These are phyloP conservation scores for Alternaria burnsii DNA, from an alignment of 2,329 filamentous ascomycete species.

Conservation along the genomic window DNA sequence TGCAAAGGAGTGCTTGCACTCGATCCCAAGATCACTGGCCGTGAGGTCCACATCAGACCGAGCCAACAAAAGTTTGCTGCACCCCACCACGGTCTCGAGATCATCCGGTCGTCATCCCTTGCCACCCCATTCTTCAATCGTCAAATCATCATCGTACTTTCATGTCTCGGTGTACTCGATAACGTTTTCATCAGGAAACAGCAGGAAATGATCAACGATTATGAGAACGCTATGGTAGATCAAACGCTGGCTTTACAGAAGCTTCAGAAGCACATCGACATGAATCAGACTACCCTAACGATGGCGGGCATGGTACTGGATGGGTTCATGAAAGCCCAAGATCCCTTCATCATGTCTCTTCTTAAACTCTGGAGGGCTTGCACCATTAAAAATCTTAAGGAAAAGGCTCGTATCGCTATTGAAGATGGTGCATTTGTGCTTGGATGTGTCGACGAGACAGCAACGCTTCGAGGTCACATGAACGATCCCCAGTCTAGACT, in stretches of 20 bases:
- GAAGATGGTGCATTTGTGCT: conserved; percentile 86
- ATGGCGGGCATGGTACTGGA: conserved; percentile 79
- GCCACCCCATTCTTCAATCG: conserved; percentile 84
- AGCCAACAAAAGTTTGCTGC: conserved; percentile 90
- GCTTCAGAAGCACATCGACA: conserved; percentile 79
- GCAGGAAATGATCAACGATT: conserved; percentile 70
- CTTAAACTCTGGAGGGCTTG: conserved; percentile 87
- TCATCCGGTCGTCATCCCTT: conserved; percentile 81
- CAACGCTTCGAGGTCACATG: conserved; percentile 75
- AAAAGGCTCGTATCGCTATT: conserved; percentile 86
- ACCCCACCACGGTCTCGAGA: conserved; percentile 76
- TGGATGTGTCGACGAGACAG: conserved; percentile 87
- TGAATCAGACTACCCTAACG: conserved; percentile 79
- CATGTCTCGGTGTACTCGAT: conserved; percentile 75
- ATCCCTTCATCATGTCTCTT: conserved; percentile 84
- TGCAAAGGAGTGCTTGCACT: conserved; percentile 88
- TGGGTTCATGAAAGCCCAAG: conserved; percentile 76
- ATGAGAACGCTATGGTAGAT: conserved; percentile 74
- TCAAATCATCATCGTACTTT: conserved; percentile 88
- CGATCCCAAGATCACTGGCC: conserved; percentile 72
- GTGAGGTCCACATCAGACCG: conserved; percentile 78
- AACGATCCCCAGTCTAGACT: conserved; percentile 54
- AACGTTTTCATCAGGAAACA: conserved; percentile 73
- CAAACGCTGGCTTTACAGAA: conserved; percentile 70
- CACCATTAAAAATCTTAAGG: conserved; percentile 88